These are phyloP conservation scores for Spongospora subterranea DNA, from an alignment of 208 protist species.

Conservation along the genomic window DNA sequence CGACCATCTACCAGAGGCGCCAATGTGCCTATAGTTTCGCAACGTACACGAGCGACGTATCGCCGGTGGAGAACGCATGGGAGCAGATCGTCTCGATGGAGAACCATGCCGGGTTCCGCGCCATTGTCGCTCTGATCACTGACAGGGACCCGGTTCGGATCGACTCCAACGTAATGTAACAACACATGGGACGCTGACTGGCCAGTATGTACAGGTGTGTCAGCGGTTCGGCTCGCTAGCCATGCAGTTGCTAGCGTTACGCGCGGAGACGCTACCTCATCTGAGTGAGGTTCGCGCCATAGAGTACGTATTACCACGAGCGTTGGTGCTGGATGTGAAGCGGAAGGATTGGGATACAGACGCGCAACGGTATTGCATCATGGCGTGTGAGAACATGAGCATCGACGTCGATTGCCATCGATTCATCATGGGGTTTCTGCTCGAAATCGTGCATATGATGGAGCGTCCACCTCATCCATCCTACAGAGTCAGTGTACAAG, in stretches of 20 bases:
- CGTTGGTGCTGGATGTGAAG: neutral
- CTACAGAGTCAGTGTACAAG: neutral
- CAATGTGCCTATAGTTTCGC: slow-evolving; percentile 56
- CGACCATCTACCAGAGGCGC: slow-evolving; percentile 22
- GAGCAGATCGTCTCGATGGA: slow-evolving; percentile 48
- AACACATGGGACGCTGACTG: neutral
- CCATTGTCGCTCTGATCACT: slow-evolving; percentile 11
- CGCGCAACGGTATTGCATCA: slow-evolving; percentile 54
- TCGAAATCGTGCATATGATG: slow-evolving; percentile 44
- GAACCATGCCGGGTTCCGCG: slow-evolving; percentile 34
- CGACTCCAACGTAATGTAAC: neutral
- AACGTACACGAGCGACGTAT: neutral
- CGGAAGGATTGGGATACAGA: slow-evolving; percentile 20
- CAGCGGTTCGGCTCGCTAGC: slow-evolving; percentile 26
- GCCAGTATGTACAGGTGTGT: neutral
- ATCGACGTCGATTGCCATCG: neutral
- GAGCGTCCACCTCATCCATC: slow-evolving; percentile 30
- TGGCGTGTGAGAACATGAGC: slow-evolving; percentile 46
- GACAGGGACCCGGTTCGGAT: slow-evolving; percentile 13
- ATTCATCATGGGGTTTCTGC: slow-evolving; percentile 49
- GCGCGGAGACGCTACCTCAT: slow-evolving; percentile 21
- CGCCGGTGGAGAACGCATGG: neutral
- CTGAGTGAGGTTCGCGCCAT: neutral
- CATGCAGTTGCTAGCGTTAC: slow-evolving; percentile 22
- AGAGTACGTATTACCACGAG: slow-evolving; percentile 10